Evolutionary conservation across 768 basidiomycete genomes (phyloP).

Genomic region (Lactarius akahatsu): DNA sequence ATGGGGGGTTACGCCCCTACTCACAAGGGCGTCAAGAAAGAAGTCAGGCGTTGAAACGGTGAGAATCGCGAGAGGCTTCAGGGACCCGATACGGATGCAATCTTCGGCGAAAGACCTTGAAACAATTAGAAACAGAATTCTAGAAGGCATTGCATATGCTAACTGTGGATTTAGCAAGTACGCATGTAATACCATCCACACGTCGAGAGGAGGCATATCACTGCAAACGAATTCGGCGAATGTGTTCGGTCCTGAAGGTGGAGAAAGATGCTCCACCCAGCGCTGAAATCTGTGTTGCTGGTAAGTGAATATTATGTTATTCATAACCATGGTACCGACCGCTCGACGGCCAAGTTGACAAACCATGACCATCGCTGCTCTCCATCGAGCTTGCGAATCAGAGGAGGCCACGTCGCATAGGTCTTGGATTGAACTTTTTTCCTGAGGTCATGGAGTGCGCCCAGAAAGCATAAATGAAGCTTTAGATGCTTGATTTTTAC

Average conservation of each 20-base stretch:
- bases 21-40: conserved; percentile 22
- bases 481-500: conserved; percentile 13
- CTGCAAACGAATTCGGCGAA: conserved; percentile 32
- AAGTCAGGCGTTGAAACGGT: neutral
- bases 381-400: conserved; percentile 29
- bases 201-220: conserved; percentile 40
- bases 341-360: conserved; percentile 40
- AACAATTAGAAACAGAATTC: neutral
- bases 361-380: conserved; percentile 43
- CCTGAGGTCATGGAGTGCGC: conserved; percentile 19
- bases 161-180: conserved; percentile 43
- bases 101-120: conserved; percentile 34
- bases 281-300: conserved; percentile 36
- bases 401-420: conserved; percentile 7
- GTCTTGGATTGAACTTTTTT: conserved; percentile 10
- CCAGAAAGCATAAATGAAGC: conserved; percentile 19
- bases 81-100: conserved; percentile 20
- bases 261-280: conserved; percentile 33
- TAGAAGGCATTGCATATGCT: conserved; percentile 1
- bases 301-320: neutral
- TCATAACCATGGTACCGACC: conserved; percentile 29
- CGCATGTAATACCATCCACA: conserved; percentile 47
- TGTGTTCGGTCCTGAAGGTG: conserved; percentile 27
- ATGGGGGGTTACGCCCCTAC: neutral
- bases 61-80: conserved; percentile 7